phyloP scores from a whole-genome alignment of 495 filamentous ascomycete species.

The Xylaria bambusicola region DNA sequence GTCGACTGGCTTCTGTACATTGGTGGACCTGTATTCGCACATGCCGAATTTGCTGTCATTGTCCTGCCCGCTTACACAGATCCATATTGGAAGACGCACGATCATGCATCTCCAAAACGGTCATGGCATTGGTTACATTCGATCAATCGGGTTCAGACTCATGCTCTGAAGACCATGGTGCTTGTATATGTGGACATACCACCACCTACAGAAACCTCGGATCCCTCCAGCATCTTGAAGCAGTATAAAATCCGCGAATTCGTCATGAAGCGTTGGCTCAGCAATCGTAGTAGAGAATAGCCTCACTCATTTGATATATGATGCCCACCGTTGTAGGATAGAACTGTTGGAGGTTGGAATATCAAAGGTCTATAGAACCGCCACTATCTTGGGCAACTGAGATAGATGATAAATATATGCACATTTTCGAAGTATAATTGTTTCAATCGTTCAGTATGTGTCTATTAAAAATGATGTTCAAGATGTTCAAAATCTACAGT shows the following conservation, averaged over 20 bases:
- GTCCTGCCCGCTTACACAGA: conserved; percentile 81
- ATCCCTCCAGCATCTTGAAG: conserved; percentile 59
- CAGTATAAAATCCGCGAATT: conserved; percentile 83
- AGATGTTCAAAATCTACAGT: too few species aligned
- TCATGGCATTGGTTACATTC: conserved; percentile 94
- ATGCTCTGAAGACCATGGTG: conserved; percentile 86
- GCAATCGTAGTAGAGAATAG: conserved; percentile 63
- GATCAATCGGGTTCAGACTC: conserved; percentile 84
- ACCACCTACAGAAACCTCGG: conserved; percentile 55
- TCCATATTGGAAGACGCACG: conserved; percentile 65
- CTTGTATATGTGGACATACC: conserved; percentile 91
- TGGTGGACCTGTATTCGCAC: conserved; percentile 89
- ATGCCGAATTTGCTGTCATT: conserved; percentile 88
- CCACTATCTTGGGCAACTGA: too few species aligned
- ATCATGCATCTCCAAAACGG: conserved; percentile 45
- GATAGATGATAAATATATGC: too few species aligned
- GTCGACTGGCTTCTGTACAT: conserved; percentile 93
- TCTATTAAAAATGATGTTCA: too few species aligned
- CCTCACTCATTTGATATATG: not conserved
- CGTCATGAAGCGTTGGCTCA: conserved; percentile 76
- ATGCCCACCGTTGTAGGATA: too few species aligned
- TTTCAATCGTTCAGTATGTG: too few species aligned
- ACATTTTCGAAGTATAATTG: too few species aligned
- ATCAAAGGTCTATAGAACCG: too few species aligned
- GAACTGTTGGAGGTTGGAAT: too few species aligned